These are phyloP conservation scores for Parasarocladium wereldwijsianum DNA, from an alignment of 2,329 filamentous ascomycete species.

Conservation along the genomic window DNA sequence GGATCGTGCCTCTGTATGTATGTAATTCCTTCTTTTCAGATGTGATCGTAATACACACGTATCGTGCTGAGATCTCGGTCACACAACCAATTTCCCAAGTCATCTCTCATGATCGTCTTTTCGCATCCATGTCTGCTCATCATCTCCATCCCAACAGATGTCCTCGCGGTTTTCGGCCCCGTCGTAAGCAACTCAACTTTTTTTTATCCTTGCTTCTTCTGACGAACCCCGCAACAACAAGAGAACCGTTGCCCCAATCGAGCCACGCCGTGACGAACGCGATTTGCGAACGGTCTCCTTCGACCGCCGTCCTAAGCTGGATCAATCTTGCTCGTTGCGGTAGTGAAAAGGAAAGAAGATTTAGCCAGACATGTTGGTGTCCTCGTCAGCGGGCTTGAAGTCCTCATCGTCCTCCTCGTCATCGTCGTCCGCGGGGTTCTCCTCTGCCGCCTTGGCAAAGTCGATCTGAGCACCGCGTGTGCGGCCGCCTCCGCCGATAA, in stretches of 20 bases:
- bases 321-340: too few species aligned
- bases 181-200: too few species aligned
- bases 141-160: too few species aligned
- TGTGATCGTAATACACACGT: too few species aligned
- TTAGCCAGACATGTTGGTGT: slow-evolving; percentile 50
- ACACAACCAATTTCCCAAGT: too few species aligned
- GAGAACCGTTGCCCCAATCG: not conserved
- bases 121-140: too few species aligned
- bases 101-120: too few species aligned
- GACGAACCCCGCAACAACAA: not conserved
- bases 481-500: slow-evolving; percentile 62
- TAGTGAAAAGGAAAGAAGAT: too few species aligned
- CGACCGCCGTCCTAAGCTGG: not conserved
- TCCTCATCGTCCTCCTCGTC: slow-evolving; percentile 65
- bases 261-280: not conserved
- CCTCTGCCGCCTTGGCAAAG: slow-evolving; percentile 77
- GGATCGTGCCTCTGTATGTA: too few species aligned
- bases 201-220: not conserved
- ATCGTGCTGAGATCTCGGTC: too few species aligned
- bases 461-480: slow-evolving; percentile 89
- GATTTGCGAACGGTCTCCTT: not conserved
- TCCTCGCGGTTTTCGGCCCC: too few species aligned
- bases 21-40: too few species aligned
- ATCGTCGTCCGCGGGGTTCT: slow-evolving; percentile 60
- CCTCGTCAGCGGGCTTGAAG: slow-evolving; percentile 47